Evolutionary conservation across 2,329 filamentous ascomycete species (phyloP), one percentile per base, ranked within the genome.

Genomic region (Ophioceras dolichostomum): DNA sequence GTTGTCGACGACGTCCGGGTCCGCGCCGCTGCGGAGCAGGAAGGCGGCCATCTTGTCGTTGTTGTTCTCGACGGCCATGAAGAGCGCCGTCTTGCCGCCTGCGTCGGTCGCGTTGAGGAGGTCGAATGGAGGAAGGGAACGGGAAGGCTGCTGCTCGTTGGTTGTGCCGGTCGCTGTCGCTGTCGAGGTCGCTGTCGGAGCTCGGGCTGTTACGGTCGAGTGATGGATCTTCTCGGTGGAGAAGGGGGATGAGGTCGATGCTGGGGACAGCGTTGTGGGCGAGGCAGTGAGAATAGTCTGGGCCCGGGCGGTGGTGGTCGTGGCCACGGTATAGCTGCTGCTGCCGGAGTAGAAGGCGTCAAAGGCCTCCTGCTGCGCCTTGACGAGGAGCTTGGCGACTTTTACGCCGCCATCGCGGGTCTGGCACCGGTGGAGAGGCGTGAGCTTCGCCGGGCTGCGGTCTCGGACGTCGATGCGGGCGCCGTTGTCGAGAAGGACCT

Each of bases 1-100:
- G 19, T 28, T 28, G 10, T 39, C 37, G 3, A 13, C 4, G 29
- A 50, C 43, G 28, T 43, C 27, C 17, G 36, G 40, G 42, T 51
- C 51, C 13, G 48, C 49, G 4, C 49, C 51, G 37, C 45, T 40
- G 38, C 49, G 49, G 36, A 46, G 43, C 21, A 53, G 36, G 20
- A 41, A 40, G 12, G 37, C 37, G 2, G 42, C 42, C 43, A 39
- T 39, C 32, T 39, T 34, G 14, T 39, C 37, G 17, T 39, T 39
- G 4, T 26, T 32, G 12, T 39, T 39, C 21, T 39, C 37, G 6
- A 29, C 32, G 13, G 37, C 32, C 5, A 35, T 24, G 32, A 12
- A 39, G 10, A 35, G 18, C 17, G 37, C 32, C 18, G 37, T 29
- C 8, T 28, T 33, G 17, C 37, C 32, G 9, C 22, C 26, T 20